phyloP scores from a whole-genome alignment of 23 red algal species.

The Pyropia yezoensis region DNA sequence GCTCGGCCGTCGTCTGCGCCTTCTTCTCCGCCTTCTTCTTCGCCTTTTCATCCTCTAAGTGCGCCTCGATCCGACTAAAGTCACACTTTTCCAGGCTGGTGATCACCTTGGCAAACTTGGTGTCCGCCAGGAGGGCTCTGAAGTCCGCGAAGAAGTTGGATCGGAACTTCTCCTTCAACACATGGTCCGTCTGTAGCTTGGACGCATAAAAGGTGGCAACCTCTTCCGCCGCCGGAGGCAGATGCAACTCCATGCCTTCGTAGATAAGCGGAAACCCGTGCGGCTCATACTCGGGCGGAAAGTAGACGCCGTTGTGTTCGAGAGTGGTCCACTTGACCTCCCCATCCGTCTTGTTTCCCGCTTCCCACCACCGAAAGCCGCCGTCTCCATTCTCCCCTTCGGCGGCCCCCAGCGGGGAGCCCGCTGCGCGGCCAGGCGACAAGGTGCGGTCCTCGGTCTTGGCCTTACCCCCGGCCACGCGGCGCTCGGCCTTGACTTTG shows the following conservation, averaged over 20 bases:
- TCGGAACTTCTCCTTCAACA: slow-evolving; percentile 67
- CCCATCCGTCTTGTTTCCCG: slow-evolving; percentile 17
- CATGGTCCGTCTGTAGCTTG: slow-evolving; percentile 83
- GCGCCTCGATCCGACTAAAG: slow-evolving; percentile 69
- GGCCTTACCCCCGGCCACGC: too few species aligned
- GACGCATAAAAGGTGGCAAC: slow-evolving; percentile 94
- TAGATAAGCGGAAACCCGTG: slow-evolving; percentile 70
- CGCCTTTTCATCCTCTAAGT: slow-evolving; percentile 53
- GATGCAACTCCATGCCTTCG: slow-evolving; percentile 44
- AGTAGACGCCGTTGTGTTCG: slow-evolving; percentile 77
- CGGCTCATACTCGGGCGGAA: slow-evolving; percentile 85
- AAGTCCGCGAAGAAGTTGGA: slow-evolving; percentile 96
- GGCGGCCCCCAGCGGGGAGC: too few species aligned
- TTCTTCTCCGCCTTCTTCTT: slow-evolving; percentile 79
- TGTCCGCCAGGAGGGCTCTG: slow-evolving; percentile 18
- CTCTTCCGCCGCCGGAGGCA: slow-evolving; percentile 73
- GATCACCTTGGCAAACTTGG: slow-evolving; percentile 10
- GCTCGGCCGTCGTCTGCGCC: slow-evolving; percentile 16
- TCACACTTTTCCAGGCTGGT: slow-evolving; percentile 65
- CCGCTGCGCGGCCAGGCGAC: too few species aligned
- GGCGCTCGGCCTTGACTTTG: too few species aligned
- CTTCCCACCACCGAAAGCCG: slow-evolving; percentile 54
- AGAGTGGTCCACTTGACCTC: slow-evolving; percentile 79
- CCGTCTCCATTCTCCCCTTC: neutral
- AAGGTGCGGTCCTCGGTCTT: too few species aligned